Conservation (phyloP, 2,329 filamentous ascomycete genomes). For the Zymoseptoria tritici region DNA sequence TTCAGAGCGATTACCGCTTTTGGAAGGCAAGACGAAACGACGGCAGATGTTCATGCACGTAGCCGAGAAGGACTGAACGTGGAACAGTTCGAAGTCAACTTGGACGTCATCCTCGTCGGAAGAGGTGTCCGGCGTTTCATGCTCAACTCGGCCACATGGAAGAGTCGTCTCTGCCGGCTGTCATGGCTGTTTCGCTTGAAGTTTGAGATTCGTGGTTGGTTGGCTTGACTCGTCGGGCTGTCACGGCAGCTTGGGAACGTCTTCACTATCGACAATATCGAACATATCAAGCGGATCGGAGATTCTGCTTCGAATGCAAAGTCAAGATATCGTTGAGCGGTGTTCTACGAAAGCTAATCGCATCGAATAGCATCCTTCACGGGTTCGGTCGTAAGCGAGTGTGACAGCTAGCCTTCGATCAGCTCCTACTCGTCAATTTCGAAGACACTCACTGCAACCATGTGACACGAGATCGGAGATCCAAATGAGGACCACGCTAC, state of each 20-base stretch:
- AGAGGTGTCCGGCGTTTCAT: neutral
- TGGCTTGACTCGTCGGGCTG: no score
- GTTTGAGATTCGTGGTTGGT: no score
- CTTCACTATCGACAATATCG: neutral
- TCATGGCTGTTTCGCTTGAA: no score
- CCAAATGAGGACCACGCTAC: neutral
- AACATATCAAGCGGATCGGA: neutral
- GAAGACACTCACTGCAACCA: neutral
- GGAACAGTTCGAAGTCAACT: neutral
- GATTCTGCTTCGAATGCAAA: neutral
- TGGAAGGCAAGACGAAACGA: neutral
- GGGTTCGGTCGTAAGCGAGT: no score
- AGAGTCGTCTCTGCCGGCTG: no score
- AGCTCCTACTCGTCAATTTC: no score
- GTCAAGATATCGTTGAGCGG: neutral
- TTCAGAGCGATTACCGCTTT: neutral
- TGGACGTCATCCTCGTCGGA: neutral
- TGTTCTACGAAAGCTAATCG: neutral
- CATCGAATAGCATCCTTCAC: neutral
- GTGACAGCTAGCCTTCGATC: no score
- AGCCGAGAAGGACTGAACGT: neutral
- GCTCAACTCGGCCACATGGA: no score
- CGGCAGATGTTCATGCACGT: neutral
- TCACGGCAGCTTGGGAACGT: no score
- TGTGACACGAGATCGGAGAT: neutral